Evolutionary conservation across 352 stramenopile species (phyloP).

Genomic region (Globisporangium recalcitrans): DNA sequence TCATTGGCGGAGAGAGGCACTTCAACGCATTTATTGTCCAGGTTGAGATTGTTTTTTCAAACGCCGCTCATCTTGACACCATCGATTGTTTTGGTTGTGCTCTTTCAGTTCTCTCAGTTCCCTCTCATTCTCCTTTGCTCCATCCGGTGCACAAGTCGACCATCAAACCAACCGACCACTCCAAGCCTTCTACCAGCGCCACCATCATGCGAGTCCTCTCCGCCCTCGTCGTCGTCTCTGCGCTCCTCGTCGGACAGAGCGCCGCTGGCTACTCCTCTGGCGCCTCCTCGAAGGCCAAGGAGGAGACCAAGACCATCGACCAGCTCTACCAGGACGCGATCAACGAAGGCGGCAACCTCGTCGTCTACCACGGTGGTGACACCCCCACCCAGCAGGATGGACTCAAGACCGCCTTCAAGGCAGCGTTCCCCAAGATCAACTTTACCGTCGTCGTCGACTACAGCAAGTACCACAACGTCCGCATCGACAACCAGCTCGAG

Average conservation of each 20-base stretch:
- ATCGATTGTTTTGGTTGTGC: too few relatives aligned
- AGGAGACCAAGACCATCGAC: slow-evolving; percentile 41
- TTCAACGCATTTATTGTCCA: too few relatives aligned
- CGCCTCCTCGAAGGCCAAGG: slow-evolving; percentile 12
- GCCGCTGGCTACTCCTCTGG: slow-evolving; percentile 5
- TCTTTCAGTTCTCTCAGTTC: background rate
- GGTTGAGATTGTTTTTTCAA: too few relatives aligned
- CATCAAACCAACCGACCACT: too few relatives aligned
- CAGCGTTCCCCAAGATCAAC: slow-evolving; percentile 45
- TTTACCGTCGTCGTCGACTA: slow-evolving; percentile 56
- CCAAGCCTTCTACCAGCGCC: background rate
- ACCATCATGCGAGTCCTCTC: slow-evolving; percentile 6
- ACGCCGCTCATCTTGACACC: too few relatives aligned
- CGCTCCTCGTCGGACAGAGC: background rate
- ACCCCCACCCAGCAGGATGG: slow-evolving; percentile 27
- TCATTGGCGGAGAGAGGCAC: too few relatives aligned
- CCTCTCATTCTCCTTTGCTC: background rate
- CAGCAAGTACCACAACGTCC: slow-evolving; percentile 52
- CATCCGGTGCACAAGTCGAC: background rate
- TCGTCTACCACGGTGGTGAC: slow-evolving; percentile 40
- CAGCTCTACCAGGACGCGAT: slow-evolving; percentile 44
- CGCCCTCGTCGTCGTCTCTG: background rate
- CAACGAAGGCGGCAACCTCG: slow-evolving; percentile 45
- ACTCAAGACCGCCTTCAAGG: slow-evolving; percentile 20
- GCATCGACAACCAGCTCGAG: slow-evolving; percentile 31